Evolutionary conservation across 129 eudicot genomes (phyloP), one percentile per base, ranked within the genome.

Genomic region (Cynara cardunculus): DNA sequence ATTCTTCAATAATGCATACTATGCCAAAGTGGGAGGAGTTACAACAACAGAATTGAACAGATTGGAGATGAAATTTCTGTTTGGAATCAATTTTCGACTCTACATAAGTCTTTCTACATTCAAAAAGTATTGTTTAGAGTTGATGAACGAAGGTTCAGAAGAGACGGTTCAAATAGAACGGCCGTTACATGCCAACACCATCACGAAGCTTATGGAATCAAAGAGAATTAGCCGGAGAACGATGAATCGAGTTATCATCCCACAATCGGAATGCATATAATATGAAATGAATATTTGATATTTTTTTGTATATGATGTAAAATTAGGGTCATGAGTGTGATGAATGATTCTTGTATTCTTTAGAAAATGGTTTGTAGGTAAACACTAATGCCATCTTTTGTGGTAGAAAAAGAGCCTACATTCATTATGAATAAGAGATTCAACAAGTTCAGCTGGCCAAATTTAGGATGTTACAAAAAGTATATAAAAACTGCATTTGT

Each of bases 1-100:
- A 76, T 88, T 88, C 85, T 92, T 81, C 77, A 92, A 90, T 61
- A 92, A 92, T 41, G 97, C 93, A 21, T 87, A 92, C 71, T 92
- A 88, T 75, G 97, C 97, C 0, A 88, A 85, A 85, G 97, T 92
- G 19, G 97, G 97, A 77, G 97, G 97, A 71, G 84, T 92, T 53
- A 88, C 90, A 81, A 90, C 93, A 5, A 28, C 84, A 1, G 94
- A 90, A 83, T 64, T 90, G 81, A 92, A 92, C 84, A 84, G 83
- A 82, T n/a, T 90, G 78, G 97, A 90, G 84, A 85, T 88, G 93
- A 82, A 88, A 39, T 88, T 92, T 69, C 44, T 92, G 71, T 92
- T 92, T 76, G 84, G 88, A 28, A 82, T 92, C 46, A 86, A 92
- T 70, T 92, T 92, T 72, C 80, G 82, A 39, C 85, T 92, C 62